phyloP scores from a whole-genome alignment of 2,329 filamentous ascomycete species.

The Penicillium sp. region DNA sequence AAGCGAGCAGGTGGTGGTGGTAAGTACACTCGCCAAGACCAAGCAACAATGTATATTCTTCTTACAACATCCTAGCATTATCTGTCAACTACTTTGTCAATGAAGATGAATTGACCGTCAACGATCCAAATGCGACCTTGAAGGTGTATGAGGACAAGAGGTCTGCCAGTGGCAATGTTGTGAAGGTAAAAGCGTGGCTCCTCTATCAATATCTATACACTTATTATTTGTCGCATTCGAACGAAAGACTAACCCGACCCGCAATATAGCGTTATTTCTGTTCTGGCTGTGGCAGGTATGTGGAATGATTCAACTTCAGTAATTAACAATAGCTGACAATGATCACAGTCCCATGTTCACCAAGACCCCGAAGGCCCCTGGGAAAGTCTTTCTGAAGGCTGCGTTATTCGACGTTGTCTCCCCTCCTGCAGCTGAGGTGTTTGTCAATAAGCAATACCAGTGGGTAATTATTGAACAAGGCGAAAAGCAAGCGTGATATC shows the following conservation, averaged over 20 bases:
- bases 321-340: neutral
- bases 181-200: constrained; percentile 7
- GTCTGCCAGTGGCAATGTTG: constrained; percentile 15
- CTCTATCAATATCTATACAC: neutral
- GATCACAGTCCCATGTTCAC: constrained; percentile 14
- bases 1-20: constrained; percentile 22
- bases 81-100: constrained; percentile 27
- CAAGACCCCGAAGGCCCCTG: constrained; percentile 15
- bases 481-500: neutral
- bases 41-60: neutral
- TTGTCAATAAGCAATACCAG: constrained; percentile 8
- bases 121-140: constrained; percentile 14
- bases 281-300: constrained; percentile 26
- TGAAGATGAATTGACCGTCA: constrained; percentile 19
- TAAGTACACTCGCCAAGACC: neutral
- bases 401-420: constrained; percentile 21
- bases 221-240: neutral
- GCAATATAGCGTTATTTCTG: constrained; percentile 25
- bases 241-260: neutral
- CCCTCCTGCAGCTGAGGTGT: constrained; percentile 12
- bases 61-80: constrained; percentile 15
- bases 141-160: constrained; percentile 21
- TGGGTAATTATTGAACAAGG: constrained; percentile 8
- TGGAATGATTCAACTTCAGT: neutral
- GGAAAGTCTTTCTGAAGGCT: constrained; percentile 24